Evolutionary conservation across 495 filamentous ascomycete species (phyloP).

Genomic region (Choiromyces venosus): DNA sequence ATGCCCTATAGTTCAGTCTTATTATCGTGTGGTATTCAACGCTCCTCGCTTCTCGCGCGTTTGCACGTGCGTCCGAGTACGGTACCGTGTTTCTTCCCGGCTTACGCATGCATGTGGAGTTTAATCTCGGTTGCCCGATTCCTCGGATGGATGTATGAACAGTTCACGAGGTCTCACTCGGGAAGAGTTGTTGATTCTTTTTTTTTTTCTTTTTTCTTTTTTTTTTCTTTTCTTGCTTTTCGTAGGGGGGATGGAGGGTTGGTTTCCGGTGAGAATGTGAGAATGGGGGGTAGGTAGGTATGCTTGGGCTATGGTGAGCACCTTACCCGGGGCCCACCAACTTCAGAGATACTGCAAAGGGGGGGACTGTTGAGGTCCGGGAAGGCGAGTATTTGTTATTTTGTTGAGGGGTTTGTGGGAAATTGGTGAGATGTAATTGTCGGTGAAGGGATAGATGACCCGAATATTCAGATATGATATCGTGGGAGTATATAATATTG

Average conservation of each 20-base stretch:
- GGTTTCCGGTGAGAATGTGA: not conserved
- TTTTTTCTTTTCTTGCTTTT: not conserved
- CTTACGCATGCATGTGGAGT: too few species aligned
- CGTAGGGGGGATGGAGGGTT: too few species aligned
- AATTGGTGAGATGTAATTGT: not conserved
- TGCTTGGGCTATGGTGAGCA: not conserved
- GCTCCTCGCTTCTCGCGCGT: too few species aligned
- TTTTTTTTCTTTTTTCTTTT: not conserved
- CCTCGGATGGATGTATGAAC: not conserved
- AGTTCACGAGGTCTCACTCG: not conserved
- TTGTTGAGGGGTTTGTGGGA: not conserved
- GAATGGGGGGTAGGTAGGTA: not conserved
- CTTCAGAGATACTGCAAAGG: too few species aligned
- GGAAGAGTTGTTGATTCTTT: not conserved
- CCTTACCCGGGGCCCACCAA: too few species aligned
- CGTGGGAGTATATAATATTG: not conserved
- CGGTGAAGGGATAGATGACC: not conserved
- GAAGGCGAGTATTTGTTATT: rapidly evolving
- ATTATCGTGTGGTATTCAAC: too few species aligned
- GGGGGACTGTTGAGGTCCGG: too few species aligned
- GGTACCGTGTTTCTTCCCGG: too few species aligned
- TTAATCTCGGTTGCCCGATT: too few species aligned
- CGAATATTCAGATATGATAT: not conserved
- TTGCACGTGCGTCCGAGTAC: too few species aligned
- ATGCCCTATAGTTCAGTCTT: too few species aligned